Percentiles rank a stretch among this genome's conserved stretches.
These are phyloP conservation scores for Calonectria fujianensis DNA, from an alignment of 2,329 filamentous ascomycete genomes.

Conservation along the genomic window DNA sequence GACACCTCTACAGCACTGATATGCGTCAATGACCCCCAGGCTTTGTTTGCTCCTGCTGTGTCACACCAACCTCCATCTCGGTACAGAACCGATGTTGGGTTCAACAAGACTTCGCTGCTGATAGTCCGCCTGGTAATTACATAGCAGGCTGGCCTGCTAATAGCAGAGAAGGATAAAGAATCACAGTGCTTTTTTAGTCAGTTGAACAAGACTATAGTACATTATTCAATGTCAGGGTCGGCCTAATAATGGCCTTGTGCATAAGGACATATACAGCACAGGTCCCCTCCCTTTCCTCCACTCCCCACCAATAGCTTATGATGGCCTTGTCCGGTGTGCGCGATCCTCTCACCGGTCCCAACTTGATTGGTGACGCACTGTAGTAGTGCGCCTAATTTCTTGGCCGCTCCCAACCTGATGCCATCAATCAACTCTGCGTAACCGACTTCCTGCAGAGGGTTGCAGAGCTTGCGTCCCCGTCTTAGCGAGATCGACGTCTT, in stretches of 20 bases:
- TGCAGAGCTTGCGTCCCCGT: constrained; percentile 10
- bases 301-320: neutral
- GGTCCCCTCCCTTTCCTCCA: neutral
- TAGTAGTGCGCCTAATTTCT: constrained; percentile 7
- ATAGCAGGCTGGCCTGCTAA: neutral
- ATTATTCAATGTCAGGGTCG: neutral
- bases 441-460: constrained; percentile 29
- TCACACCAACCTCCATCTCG: constrained; percentile 21
- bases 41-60: constrained; percentile 32
- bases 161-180: neutral
- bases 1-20: neutral
- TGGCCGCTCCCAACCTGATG: constrained; percentile 12
- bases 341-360: constrained; percentile 21
- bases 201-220: neutral
- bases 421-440: constrained; percentile 35
- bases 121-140: neutral
- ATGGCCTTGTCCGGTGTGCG: constrained; percentile 26
- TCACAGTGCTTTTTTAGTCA: neutral
- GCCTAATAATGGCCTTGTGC: neutral
- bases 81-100: neutral
- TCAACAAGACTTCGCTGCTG: neutral
- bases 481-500: constrained; percentile 36
- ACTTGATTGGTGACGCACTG: constrained; percentile 27
- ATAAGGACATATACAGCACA: neutral
- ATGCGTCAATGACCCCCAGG: neutral